phyloP scores from a whole-genome alignment of 345 rosid genomes.

The Cardamine chenopodiifolia region DNA sequence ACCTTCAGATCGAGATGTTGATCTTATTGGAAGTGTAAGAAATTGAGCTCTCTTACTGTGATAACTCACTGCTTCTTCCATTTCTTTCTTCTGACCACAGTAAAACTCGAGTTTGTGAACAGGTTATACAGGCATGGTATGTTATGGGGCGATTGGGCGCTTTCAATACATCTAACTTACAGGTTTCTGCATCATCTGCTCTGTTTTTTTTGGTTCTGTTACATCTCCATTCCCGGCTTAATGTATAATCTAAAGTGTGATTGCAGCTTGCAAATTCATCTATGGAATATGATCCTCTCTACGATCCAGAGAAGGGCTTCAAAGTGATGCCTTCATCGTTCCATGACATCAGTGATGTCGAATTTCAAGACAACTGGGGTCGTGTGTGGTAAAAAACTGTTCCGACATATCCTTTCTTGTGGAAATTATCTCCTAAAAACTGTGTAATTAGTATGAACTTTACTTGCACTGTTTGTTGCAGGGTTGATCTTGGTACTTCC shows the following conservation, averaged over 20 bases:
- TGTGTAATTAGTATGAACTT: slow-evolving; percentile 4
- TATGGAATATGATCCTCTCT: slow-evolving; percentile 76
- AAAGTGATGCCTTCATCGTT: slow-evolving; percentile 86
- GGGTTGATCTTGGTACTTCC: slow-evolving; percentile 93
- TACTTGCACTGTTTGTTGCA: slow-evolving; percentile 39
- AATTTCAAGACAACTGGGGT: slow-evolving; percentile 96
- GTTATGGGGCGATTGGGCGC: slow-evolving; percentile 95
- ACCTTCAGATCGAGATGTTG: slow-evolving; percentile 84
- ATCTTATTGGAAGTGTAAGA: slow-evolving; percentile 79
- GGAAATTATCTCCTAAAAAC: background rate
- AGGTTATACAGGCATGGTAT: slow-evolving; percentile 94
- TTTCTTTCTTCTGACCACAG: slow-evolving; percentile 3
- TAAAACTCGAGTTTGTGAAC: slow-evolving; percentile 32
- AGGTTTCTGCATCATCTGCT: slow-evolving; percentile 55
- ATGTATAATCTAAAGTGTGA: background rate
- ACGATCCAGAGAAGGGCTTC: slow-evolving; percentile 79
- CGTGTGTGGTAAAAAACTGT: slow-evolving; percentile 67
- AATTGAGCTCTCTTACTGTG: slow-evolving; percentile 1
- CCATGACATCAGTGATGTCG: slow-evolving; percentile 91
- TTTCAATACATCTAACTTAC: slow-evolving; percentile 88
- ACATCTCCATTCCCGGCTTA: background rate
- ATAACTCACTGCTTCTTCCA: slow-evolving; percentile 13
- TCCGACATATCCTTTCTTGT: background rate
- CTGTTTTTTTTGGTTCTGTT: background rate
- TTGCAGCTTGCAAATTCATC: slow-evolving; percentile 78